Evolutionary conservation across 495 filamentous ascomycete species (phyloP), one percentile per base, ranked within the genome.

Genomic region (Cercophora newfieldiana): DNA sequence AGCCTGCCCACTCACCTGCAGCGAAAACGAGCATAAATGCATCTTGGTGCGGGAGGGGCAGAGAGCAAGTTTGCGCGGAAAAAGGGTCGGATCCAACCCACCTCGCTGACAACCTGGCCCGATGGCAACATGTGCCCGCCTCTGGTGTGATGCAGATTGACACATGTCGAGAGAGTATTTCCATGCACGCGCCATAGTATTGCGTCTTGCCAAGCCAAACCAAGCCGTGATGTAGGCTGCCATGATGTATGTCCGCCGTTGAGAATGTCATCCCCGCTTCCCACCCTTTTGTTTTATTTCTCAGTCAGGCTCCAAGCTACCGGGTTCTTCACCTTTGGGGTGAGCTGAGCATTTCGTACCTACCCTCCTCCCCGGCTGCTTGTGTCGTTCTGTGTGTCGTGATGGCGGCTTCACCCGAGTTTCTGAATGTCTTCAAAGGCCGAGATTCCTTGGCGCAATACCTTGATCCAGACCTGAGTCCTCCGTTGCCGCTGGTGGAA

Each of bases 401-500:
- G 16, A 59, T 59, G 57, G n/a, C n/a, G n/a, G 57, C 29, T 59
- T 24, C 57, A 6, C 10, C 37, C 55, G 84, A 86, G 60, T 75
- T 76, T 53, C 74, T 76, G 33, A 88, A 88, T 71, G 81, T 86
- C 14, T 89, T 83, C 72, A 83, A 77, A 29, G 86, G 86, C 28
- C 74, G 79, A 7, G 77, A 84, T 70, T 79, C 84, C 1, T 65
- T 89, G 66, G 78, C 74, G 61, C 75, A 86, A 37, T 89, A 85
- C 74, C 87, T 86, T 62, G 75, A 88, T 66, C 86, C 86, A 0
- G 84, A 88, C 58, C 75, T 71, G 10, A 75, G 80, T 53, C 86
- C 86, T 24, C 84, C 83, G 2, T 64, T 89, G 22, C 86, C 86
- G 8, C 76, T 89, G 8, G 86, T 89, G 18, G 86, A 89, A 73